Percentiles rank a stretch among this genome's conserved stretches.
Conservation (phyloP, 805 yeast genomes). For the Torulaspora delbrueckii region DNA sequence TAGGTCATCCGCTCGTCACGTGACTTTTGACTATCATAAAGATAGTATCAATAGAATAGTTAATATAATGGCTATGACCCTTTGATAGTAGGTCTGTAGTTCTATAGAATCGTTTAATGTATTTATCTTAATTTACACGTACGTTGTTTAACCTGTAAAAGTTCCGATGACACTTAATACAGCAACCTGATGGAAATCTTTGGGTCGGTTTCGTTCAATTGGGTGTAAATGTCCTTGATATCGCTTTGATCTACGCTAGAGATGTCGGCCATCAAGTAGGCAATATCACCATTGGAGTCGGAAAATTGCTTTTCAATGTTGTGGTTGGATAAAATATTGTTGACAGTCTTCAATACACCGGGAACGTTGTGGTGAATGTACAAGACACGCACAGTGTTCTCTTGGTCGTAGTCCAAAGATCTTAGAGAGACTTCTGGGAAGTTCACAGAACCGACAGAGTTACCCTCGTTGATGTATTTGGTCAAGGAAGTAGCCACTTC, state of each 20-base stretch:
- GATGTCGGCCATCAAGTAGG: conserved; percentile 97
- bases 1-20: neutral
- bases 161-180: conserved; percentile 43
- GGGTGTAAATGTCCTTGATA: conserved; percentile 77
- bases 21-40: neutral
- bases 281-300: conserved; percentile 94
- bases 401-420: conserved; percentile 80
- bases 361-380: conserved; percentile 98
- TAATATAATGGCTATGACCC: neutral
- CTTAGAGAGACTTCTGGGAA: conserved; percentile 97
- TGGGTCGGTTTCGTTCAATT: conserved; percentile 83
- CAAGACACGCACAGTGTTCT: conserved; percentile 84
- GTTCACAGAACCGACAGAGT: conserved; percentile 91
- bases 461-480: conserved; percentile 93
- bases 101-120: neutral
- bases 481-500: conserved; percentile 86
- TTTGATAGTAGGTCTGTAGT: neutral
- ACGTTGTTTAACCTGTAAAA: neutral
- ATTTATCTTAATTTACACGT: neutral
- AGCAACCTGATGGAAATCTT: conserved; percentile 86
- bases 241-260: conserved; percentile 77
- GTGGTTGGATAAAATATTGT: conserved; percentile 88
- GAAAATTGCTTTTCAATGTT: conserved; percentile 97
- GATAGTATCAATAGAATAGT: neutral
- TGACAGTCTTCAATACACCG: conserved; percentile 96